A percentile compares a stretch with the other conserved stretches of the same genome.
Conservation (phyloP, 768 basidiomycete species). For the Royoungia palumana region DNA sequence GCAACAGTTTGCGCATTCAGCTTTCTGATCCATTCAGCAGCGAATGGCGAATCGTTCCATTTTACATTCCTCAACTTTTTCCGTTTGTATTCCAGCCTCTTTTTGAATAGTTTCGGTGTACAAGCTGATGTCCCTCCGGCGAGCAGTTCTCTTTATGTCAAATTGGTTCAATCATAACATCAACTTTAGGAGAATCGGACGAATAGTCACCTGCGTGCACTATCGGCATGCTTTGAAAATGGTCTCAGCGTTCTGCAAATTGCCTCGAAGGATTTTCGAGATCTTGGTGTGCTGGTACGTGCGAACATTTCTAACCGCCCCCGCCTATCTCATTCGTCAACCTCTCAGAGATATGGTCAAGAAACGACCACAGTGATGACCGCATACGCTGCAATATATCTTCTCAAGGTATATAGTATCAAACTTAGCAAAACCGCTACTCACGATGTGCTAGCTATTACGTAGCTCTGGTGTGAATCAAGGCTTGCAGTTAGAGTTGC, state of each 20-base stretch:
- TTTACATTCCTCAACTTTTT: conserved; percentile 72
- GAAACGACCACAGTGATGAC: conserved; percentile 85
- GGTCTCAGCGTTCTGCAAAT: conserved; percentile 70
- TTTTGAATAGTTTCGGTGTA: conserved; percentile 82
- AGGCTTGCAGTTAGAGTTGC: conserved; percentile 57
- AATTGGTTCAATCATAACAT: not conserved
- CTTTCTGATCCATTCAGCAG: conserved; percentile 33
- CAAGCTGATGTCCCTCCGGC: conserved; percentile 59
- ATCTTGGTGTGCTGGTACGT: conserved; percentile 70
- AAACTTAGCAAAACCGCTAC: not conserved
- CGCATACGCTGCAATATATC: conserved; percentile 78
- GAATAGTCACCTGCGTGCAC: conserved; percentile 61
- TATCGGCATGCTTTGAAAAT: conserved; percentile 70
- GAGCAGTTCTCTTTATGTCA: conserved; percentile 25
- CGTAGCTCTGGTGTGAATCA: conserved; percentile 57
- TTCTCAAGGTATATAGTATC: conserved; percentile 57
- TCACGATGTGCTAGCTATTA: conserved; percentile 49
- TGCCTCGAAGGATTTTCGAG: conserved; percentile 68
- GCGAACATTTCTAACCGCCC: conserved; percentile 33
- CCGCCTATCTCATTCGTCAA: not conserved
- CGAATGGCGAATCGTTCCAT: conserved; percentile 73
- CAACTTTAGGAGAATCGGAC: conserved; percentile 49
- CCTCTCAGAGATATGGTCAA: conserved; percentile 71
- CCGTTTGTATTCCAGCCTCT: conserved; percentile 73
- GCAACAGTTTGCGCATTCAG: not conserved